Evolutionary conservation across 495 filamentous ascomycete genomes (phyloP), one percentile per base, ranked within the genome.

Genomic region (Penicillium coffeae): DNA sequence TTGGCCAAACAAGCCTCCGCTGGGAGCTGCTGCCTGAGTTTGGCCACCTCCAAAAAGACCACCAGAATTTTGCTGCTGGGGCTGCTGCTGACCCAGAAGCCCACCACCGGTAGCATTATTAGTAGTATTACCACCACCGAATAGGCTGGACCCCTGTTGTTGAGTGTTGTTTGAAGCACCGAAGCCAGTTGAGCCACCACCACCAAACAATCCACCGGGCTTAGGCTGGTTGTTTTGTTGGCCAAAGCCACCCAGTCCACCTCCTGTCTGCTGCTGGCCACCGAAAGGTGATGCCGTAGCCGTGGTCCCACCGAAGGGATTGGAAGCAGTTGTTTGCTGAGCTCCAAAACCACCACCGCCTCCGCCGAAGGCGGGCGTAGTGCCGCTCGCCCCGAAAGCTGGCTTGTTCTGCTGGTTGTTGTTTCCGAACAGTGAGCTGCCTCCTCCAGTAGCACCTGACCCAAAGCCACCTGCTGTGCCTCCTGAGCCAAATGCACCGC

Each of bases 381-480:
- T 65, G 5, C 71, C 68, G 16, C 62, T 58, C n/a, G 67, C 63
- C 2, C 69, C 58, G 50, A 70, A 71, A 40, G 63, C 54, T 18
- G 66, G 54, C 51, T 71, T 75, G 61, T 53, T 63, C 35, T 67
- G 71, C 42, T 72, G 70, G 36, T 71, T 70, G 51, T 60, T 69
- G 47, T 33, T 63, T 27, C 75, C 76, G 48, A 82, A 82, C 20
- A 82, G 34, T n/a, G 66, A 67, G 20, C 68, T 55, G n/a, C 71
- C 65, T n/a, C 43, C 43, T 9, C 18, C 37, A 18, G 20, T 37
- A 8, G 62, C 56, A 8, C 48, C 55, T 14, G 42, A 45, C 25
- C 62, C 59, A 14, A 56, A 54, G 14, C 47, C 58, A 39, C 54
- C 51, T 19, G 60, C 53, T 34, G 52, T 50, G 16, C 62, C 59